phyloP scores from a whole-genome alignment of 768 basidiomycete species.

The Phylloporus sp. region DNA sequence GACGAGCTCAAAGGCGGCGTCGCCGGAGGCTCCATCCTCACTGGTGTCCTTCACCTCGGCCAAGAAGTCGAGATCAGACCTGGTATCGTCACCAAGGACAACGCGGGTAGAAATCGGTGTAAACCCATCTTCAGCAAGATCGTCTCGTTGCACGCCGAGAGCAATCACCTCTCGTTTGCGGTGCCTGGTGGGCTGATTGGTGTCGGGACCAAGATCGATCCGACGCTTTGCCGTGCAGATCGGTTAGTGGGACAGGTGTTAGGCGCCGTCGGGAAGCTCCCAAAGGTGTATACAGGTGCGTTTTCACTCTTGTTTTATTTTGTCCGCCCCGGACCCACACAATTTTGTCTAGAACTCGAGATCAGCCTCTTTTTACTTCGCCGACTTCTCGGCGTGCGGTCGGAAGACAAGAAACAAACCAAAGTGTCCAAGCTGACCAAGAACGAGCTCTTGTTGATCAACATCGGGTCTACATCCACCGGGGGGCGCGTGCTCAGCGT shows the following conservation, averaged over 20 bases:
- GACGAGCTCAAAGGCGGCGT: constrained; percentile 98
- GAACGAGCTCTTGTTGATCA: constrained; percentile 90
- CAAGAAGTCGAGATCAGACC: constrained; percentile 96
- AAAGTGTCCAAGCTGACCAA: constrained; percentile 90
- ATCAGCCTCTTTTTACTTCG: constrained; percentile 93
- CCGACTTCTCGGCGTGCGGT: constrained; percentile 94
- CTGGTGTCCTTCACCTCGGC: constrained; percentile 84
- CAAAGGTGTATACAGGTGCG: constrained; percentile 84
- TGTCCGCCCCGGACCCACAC: background rate
- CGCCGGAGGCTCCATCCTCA: constrained; percentile 93
- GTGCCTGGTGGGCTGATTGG: constrained; percentile 98
- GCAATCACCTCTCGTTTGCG: constrained; percentile 88
- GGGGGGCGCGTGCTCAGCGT: constrained; percentile 93
- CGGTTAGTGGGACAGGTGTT: constrained; percentile 94
- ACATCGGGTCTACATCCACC: constrained; percentile 96
- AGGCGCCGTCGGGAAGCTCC: constrained; percentile 90
- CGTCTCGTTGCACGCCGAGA: constrained; percentile 91
- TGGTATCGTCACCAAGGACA: constrained; percentile 94
- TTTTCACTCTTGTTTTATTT: background rate
- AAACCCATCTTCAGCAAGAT: constrained; percentile 91
- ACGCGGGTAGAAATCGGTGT: constrained; percentile 82
- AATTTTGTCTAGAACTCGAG: constrained; percentile 62
- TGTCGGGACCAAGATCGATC: constrained; percentile 96
- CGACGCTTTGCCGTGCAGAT: constrained; percentile 95
- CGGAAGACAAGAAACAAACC: constrained; percentile 98